A percentile compares a stretch with the other conserved stretches of the same genome.
phyloP scores from a whole-genome alignment of 2,329 filamentous ascomycete genomes.

The Epicoccum nigrum region DNA sequence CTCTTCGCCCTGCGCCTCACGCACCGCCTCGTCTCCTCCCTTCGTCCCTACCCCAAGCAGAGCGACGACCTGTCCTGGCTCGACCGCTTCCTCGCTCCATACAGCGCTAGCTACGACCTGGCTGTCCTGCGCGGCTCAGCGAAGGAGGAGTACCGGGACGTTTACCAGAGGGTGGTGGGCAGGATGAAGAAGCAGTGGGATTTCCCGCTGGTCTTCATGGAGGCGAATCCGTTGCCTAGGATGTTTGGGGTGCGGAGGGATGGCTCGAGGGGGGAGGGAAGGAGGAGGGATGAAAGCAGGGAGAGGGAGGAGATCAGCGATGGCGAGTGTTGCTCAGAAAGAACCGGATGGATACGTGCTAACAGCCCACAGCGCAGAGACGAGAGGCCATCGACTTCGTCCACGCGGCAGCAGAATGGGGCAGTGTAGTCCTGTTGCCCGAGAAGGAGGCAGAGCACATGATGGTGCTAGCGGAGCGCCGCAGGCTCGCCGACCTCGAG shows the following conservation, averaged over 20 bases:
- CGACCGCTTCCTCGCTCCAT: constrained; percentile 24
- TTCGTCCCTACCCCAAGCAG: constrained; percentile 23
- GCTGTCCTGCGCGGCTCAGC: constrained; percentile 24
- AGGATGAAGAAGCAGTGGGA: constrained; percentile 31
- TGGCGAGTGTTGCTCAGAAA: constrained; percentile 13
- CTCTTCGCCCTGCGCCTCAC: constrained; percentile 35
- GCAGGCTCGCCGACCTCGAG: constrained; percentile 24
- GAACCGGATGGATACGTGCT: neutral
- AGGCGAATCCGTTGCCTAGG: constrained; percentile 32
- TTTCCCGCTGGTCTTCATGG: constrained; percentile 30
- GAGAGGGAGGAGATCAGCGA: constrained; percentile 20
- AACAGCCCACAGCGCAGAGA: constrained; percentile 16
- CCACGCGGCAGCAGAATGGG: constrained; percentile 38
- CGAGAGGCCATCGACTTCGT: constrained; percentile 31
- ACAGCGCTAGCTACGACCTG: constrained; percentile 18
- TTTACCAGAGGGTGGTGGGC: constrained; percentile 25
- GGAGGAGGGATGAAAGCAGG: constrained; percentile 5
- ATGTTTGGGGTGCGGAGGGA: neutral
- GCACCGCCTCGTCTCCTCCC: constrained; percentile 20
- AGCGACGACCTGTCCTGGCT: constrained; percentile 30
- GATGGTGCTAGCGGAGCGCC: constrained; percentile 24
- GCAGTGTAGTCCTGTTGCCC: constrained; percentile 31
- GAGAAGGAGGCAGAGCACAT: constrained; percentile 25
- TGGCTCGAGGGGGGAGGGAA: neutral
- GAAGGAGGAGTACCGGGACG: constrained; percentile 21